Percentiles rank a stretch among this genome's conserved stretches.
These are phyloP conservation scores for Papiliotrema terrestris DNA, from an alignment of 1,284 basidiomycete genomes.

Conservation along the genomic window DNA sequence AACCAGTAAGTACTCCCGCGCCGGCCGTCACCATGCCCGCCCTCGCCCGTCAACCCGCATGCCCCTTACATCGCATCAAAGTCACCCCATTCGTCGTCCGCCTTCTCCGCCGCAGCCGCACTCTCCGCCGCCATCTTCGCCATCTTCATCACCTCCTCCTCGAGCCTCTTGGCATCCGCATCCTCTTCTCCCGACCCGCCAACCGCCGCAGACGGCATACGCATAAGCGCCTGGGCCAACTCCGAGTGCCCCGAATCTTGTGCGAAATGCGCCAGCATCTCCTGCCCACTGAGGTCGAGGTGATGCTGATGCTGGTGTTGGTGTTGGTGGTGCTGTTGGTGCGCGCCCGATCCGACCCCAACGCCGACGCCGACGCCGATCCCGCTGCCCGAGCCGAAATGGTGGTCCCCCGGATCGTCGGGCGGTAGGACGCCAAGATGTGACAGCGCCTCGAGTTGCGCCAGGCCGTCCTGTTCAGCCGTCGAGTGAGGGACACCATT, in stretches of 20 bases:
- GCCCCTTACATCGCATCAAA: background rate
- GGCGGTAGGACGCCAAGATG: background rate
- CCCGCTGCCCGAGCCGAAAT: background rate
- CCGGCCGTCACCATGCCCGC: background rate
- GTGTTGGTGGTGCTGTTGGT: background rate
- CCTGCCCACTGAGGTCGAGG: conserved; percentile 2
- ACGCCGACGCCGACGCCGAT: background rate
- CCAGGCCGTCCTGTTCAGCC: background rate
- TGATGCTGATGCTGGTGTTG: background rate
- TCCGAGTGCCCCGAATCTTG: conserved; percentile 7
- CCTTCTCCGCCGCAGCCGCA: conserved; percentile 1
- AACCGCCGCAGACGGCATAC: background rate
- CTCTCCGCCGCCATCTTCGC: background rate
- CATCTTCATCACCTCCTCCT: conserved; percentile 6
- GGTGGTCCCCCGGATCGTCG: background rate
- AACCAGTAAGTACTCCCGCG: too few relatives aligned
- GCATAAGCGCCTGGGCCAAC: conserved; percentile 6
- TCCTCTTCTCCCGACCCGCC: background rate
- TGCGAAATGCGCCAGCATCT: conserved; percentile 1
- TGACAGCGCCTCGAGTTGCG: background rate
- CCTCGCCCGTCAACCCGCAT: background rate
- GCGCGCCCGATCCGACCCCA: too few relatives aligned
- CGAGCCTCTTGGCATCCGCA: background rate
- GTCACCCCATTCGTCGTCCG: conserved; percentile 1
- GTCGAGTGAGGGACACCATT: background rate